Percentiles rank a stretch among this genome's conserved stretches.
Conservation (phyloP, 495 filamentous ascomycete genomes). For the Tuber brumale region DNA sequence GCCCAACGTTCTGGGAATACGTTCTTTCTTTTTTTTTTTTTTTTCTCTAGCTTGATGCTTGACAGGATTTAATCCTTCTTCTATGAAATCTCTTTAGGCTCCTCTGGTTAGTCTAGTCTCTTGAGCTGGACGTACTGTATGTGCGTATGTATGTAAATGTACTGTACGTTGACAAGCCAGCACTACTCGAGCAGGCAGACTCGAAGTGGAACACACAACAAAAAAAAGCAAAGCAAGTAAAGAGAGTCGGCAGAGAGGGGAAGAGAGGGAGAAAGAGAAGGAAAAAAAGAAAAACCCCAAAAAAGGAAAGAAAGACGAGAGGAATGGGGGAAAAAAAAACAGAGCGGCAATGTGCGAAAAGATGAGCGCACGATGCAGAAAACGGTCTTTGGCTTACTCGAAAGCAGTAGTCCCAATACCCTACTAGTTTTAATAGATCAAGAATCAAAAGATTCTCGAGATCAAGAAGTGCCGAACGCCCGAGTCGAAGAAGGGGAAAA, state of each 20-base stretch:
- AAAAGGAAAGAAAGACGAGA: constrained; percentile 16
- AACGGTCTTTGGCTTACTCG: constrained; percentile 22
- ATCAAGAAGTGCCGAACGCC: constrained; percentile 33
- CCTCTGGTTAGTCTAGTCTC: not conserved
- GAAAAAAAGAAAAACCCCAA: constrained; percentile 3
- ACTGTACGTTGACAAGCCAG: constrained; percentile 29
- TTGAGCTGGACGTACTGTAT: constrained; percentile 18
- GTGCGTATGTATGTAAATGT: constrained; percentile 28
- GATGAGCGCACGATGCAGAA: constrained; percentile 31
- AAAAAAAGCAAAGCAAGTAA: constrained; percentile 6
- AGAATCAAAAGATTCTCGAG: not conserved
- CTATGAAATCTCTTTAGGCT: not conserved
- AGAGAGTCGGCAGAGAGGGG: constrained; percentile 6
- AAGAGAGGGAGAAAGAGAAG: not conserved
- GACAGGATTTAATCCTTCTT: not conserved
- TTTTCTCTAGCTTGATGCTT: not conserved
- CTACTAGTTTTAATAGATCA: not conserved
- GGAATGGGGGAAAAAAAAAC: constrained; percentile 14
- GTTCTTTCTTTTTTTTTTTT: not conserved
- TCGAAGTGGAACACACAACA: constrained; percentile 22
- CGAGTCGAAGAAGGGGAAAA: constrained; percentile 31
- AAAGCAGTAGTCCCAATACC: constrained; percentile 16
- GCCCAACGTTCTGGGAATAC: constrained; percentile 35
- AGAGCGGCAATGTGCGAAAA: constrained; percentile 20
- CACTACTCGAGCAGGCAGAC: constrained; percentile 27